Evolutionary conservation across 164 flowering plant species (phyloP).

Genomic region (Echeveria elegans): DNA sequence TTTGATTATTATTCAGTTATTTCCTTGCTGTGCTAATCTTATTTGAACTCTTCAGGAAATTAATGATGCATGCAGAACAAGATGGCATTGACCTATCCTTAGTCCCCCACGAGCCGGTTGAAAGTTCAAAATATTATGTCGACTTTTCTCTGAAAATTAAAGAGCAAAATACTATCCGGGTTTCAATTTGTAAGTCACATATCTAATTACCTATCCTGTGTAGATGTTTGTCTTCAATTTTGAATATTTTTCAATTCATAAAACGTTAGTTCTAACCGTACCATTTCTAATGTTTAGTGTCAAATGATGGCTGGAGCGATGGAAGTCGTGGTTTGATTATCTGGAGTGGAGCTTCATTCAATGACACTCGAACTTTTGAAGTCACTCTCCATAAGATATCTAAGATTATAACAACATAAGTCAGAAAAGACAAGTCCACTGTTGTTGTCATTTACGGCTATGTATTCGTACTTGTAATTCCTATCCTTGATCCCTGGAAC

Average conservation of each 20-base stretch:
- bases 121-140: not conserved
- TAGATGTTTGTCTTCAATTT: not conserved
- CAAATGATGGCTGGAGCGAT: not conserved
- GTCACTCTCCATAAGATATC: not conserved
- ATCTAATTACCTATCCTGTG: too few species aligned
- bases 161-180: not conserved
- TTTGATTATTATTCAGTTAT: too few species aligned
- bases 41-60: not conserved
- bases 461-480: too few species aligned
- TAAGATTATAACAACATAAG: not conserved
- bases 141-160: not conserved
- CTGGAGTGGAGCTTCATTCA: not conserved
- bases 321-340: not conserved
- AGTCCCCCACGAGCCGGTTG: not conserved
- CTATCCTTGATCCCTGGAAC: not conserved
- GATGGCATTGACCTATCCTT: not conserved
- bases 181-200: not conserved
- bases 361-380: not conserved
- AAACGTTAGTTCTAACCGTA: not conserved
- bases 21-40: not conserved
- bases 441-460: not conserved
- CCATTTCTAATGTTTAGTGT: not conserved
- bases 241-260: too few species aligned
- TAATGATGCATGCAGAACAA: not conserved
- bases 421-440: not conserved